phyloP scores from a whole-genome alignment of 768 basidiomycete species.

The Lactarius hengduanensis region DNA sequence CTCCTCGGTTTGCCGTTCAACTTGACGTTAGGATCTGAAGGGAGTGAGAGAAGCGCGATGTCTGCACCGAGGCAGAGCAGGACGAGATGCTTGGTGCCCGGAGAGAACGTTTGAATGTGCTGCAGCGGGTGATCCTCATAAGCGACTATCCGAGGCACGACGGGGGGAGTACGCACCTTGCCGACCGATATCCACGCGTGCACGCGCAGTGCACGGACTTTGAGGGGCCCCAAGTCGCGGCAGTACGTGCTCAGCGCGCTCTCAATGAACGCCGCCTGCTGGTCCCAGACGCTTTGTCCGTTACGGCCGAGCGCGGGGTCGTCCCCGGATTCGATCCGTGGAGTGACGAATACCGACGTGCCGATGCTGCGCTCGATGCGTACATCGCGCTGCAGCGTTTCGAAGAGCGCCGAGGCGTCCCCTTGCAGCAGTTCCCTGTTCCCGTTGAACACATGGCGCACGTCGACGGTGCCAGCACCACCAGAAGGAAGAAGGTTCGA shows the following conservation, averaged over 20 bases:
- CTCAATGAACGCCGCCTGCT: constrained; percentile 14
- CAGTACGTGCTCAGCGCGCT: constrained; percentile 13
- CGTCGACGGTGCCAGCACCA: background rate
- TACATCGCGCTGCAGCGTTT: constrained; percentile 25
- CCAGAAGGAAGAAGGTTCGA: background rate
- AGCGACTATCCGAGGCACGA: background rate
- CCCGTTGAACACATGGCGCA: constrained; percentile 27
- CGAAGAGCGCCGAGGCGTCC: constrained; percentile 21
- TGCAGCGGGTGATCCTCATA: background rate
- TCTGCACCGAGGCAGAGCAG: constrained; percentile 28
- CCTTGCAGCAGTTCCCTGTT: constrained; percentile 18
- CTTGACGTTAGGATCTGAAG: background rate
- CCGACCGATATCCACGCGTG: constrained; percentile 24
- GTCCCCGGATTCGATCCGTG: constrained; percentile 4
- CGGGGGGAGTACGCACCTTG: constrained; percentile 17
- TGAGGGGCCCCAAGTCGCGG: constrained; percentile 4
- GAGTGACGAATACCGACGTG: constrained; percentile 5
- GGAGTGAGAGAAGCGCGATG: constrained; percentile 11
- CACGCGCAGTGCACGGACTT: constrained; percentile 9
- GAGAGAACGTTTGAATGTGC: constrained; percentile 18
- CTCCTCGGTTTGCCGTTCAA: constrained; percentile 1
- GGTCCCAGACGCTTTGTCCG: constrained; percentile 15
- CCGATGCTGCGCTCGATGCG: constrained; percentile 22
- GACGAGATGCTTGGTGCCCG: constrained; percentile 5
- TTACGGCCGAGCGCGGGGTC: background rate